These are phyloP conservation scores for Colletotrichum plurivorum DNA, from an alignment of 2,329 filamentous ascomycete species.

Conservation along the genomic window DNA sequence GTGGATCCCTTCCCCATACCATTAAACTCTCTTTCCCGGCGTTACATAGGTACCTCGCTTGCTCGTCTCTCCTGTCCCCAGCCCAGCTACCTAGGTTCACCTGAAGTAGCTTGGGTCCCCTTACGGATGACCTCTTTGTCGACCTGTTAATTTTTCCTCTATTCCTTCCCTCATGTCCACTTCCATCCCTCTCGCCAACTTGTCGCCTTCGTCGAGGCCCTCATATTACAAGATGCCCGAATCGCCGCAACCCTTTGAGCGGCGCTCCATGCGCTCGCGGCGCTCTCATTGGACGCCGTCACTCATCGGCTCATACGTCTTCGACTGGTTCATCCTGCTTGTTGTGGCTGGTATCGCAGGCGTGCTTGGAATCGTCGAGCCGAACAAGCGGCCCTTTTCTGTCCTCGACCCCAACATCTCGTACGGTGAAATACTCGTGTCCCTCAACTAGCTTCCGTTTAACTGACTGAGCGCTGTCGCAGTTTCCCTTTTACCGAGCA, in stretches of 20 bases:
- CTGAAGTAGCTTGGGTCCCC: slow-evolving; percentile 35
- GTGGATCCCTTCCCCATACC: slow-evolving; percentile 36
- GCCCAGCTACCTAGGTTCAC: slow-evolving; percentile 13
- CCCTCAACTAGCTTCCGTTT: background rate
- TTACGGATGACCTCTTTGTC: slow-evolving; percentile 30
- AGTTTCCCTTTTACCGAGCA: slow-evolving; percentile 79
- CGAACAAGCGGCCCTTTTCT: slow-evolving; percentile 80
- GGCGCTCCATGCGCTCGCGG: slow-evolving; percentile 30
- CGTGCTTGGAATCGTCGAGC: slow-evolving; percentile 71
- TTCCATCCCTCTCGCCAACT: slow-evolving; percentile 39
- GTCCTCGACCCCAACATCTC: slow-evolving; percentile 82
- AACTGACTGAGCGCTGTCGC: slow-evolving; percentile 24
- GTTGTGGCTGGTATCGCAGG: slow-evolving; percentile 70
- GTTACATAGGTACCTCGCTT: slow-evolving; percentile 4
- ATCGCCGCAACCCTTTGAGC: slow-evolving; percentile 27
- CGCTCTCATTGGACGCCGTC: slow-evolving; percentile 38
- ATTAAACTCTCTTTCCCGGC: slow-evolving; percentile 31
- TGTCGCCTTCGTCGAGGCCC: slow-evolving; percentile 37
- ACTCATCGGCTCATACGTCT: slow-evolving; percentile 74
- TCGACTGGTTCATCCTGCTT: slow-evolving; percentile 82
- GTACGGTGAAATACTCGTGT: slow-evolving; percentile 53
- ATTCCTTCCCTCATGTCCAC: slow-evolving; percentile 39
- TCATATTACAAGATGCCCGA: slow-evolving; percentile 51
- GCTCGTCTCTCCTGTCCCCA: background rate
- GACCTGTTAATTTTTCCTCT: slow-evolving; percentile 7